Evolutionary conservation across 148 eudicot species (phyloP).

Genomic region (Bassia scoparia): DNA sequence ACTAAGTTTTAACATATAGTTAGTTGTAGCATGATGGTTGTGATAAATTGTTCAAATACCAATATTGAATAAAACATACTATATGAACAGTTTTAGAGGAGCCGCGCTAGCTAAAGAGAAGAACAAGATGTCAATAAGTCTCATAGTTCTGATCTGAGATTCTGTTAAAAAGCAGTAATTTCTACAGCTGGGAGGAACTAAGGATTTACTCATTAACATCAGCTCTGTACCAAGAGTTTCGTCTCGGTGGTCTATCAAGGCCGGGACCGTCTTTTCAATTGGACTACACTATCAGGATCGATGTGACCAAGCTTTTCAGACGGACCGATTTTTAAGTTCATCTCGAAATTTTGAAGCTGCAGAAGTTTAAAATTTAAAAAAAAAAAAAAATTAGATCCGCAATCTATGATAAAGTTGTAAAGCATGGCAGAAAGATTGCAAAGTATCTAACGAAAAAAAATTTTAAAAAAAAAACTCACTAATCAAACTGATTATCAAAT

Average conservation of each 20-base stretch:
- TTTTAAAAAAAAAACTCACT: neutral
- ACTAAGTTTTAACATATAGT: too few species aligned
- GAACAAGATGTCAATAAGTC: neutral
- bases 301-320: slow-evolving; percentile 91
- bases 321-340: slow-evolving; percentile 95
- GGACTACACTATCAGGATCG: slow-evolving; percentile 91
- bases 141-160: neutral
- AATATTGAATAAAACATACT: too few species aligned
- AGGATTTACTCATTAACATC: slow-evolving; percentile 81
- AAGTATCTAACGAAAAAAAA: too few species aligned
- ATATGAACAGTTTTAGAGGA: neutral
- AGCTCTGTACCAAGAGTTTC: slow-evolving; percentile 92
- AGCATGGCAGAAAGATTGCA: too few species aligned
- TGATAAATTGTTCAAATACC: too few species aligned
- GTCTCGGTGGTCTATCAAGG: slow-evolving; percentile 90
- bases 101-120: neutral
- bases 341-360: slow-evolving; percentile 98
- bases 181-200: neutral
- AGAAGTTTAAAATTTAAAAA: slow-evolving; percentile 22
- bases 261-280: slow-evolving; percentile 89
- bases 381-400: too few species aligned
- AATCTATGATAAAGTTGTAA: too few species aligned
- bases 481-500: neutral
- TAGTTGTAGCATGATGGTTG: too few species aligned
- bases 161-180: neutral